phyloP scores from a whole-genome alignment of 2,329 filamentous ascomycete species.

The Penicillium sp. region DNA sequence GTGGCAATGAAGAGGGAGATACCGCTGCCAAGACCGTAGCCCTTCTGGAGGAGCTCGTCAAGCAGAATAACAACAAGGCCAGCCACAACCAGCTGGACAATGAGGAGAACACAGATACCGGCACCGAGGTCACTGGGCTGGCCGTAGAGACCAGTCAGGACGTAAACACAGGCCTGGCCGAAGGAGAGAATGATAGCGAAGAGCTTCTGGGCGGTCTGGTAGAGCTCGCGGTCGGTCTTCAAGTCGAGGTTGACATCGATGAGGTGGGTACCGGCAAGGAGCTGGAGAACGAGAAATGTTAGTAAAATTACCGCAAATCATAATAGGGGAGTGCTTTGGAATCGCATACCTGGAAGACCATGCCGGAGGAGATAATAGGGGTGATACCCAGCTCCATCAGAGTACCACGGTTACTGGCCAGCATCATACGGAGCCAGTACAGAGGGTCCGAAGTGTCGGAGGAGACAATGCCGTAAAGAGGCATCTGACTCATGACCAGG shows the following conservation, averaged over 20 bases:
- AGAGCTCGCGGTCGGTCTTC: conserved; percentile 98
- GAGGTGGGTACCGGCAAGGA: conserved; percentile 97
- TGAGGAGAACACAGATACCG: conserved; percentile 96
- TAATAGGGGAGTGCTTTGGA: background rate
- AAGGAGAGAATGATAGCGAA: conserved; percentile 97
- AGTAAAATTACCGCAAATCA: conserved; percentile 11
- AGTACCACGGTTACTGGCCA: conserved; percentile 96
- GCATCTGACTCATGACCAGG: conserved; percentile 99
- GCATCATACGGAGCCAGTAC: conserved; percentile 99
- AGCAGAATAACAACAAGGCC: conserved; percentile 98
- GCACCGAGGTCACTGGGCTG: conserved; percentile 94
- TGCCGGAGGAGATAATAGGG: conserved; percentile 98
- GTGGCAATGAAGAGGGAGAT: conserved; percentile 99
- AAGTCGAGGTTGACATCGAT: conserved; percentile 99
- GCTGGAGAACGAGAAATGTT: conserved; percentile 44
- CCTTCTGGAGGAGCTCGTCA: conserved; percentile 98
- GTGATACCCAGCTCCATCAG: conserved; percentile 97
- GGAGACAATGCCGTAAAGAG: conserved; percentile 97
- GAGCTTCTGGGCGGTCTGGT: conserved; percentile 99
- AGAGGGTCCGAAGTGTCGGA: conserved; percentile 97
- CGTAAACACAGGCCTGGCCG: conserved; percentile 96
- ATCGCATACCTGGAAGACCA: conserved; percentile 81
- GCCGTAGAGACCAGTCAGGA: conserved; percentile 96
- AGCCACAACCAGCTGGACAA: conserved; percentile 95
- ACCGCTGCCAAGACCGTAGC: conserved; percentile 95